Evolutionary conservation across 176 grass and related monocot genomes (phyloP).

Genomic region (Cocos nucifera): DNA sequence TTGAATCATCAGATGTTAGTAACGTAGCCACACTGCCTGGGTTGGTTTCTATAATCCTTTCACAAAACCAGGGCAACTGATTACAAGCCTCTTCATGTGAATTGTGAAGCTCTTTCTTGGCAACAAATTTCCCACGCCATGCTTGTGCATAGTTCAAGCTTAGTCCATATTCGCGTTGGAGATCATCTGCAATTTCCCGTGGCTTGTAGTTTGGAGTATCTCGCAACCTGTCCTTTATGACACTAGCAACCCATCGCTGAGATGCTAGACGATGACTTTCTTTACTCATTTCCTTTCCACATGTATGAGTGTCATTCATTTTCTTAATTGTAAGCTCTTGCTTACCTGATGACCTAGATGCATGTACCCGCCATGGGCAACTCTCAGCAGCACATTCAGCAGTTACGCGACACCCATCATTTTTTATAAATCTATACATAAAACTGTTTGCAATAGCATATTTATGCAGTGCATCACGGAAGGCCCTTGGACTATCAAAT

Average conservation of each 20-base stretch:
- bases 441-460: constrained; percentile 90
- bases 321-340: constrained; percentile 92
- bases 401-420: constrained; percentile 74
- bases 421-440: constrained; percentile 88
- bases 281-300: constrained; percentile 65
- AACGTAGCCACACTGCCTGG: constrained; percentile 77
- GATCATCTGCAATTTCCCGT: constrained; percentile 86
- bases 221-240: constrained; percentile 93
- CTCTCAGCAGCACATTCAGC: constrained; percentile 72
- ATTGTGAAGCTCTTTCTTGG: constrained; percentile 79
- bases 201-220: constrained; percentile 79
- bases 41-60: constrained; percentile 73
- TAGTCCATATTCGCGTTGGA: constrained; percentile 75
- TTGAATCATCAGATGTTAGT: constrained; percentile 62
- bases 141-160: constrained; percentile 88
- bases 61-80: constrained; percentile 89
- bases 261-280: constrained; percentile 70
- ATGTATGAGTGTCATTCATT: constrained; percentile 76
- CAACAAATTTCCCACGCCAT: constrained; percentile 89
- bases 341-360: constrained; percentile 58
- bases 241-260: constrained; percentile 90
- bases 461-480: constrained; percentile 84
- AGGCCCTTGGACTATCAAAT: constrained; percentile 74
- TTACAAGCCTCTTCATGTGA: constrained; percentile 66
- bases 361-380: constrained; percentile 90